Evolutionary conservation across 345 rosid genomes (phyloP).

Genomic region (Gossypium thurberi): DNA sequence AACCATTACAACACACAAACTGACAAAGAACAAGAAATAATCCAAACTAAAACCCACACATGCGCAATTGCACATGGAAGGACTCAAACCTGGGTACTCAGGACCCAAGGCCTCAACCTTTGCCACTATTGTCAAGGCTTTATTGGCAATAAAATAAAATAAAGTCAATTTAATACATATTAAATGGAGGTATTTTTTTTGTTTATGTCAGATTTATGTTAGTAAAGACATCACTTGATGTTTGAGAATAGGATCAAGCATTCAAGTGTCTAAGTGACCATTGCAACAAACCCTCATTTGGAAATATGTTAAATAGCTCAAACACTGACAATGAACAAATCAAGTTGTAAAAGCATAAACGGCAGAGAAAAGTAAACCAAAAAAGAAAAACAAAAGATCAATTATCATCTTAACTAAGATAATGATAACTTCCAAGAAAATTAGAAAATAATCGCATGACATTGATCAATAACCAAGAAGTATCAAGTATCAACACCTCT

Average conservation of each 20-base stretch:
- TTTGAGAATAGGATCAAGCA: neutral
- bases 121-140: no score
- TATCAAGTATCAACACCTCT: slow-evolving; percentile 53
- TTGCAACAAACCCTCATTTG: neutral
- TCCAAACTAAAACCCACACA: no score
- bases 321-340: neutral
- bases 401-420: neutral
- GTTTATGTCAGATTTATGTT: neutral
- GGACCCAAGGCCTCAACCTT: no score
- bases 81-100: no score
- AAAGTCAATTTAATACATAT: neutral
- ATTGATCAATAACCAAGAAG: slow-evolving; percentile 2
- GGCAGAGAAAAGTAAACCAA: neutral
- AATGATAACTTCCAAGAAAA: slow-evolving; percentile 2
- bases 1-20: no score
- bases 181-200: neutral
- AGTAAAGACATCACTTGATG: neutral
- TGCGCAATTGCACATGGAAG: no score
- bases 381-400: neutral
- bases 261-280: neutral
- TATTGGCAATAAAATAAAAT: neutral
- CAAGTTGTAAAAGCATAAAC: neutral
- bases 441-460: neutral
- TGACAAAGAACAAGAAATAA: no score
- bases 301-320: neutral